Evolutionary conservation across 345 rosid genomes (phyloP).

Genomic region (Rhizophora mangle): DNA sequence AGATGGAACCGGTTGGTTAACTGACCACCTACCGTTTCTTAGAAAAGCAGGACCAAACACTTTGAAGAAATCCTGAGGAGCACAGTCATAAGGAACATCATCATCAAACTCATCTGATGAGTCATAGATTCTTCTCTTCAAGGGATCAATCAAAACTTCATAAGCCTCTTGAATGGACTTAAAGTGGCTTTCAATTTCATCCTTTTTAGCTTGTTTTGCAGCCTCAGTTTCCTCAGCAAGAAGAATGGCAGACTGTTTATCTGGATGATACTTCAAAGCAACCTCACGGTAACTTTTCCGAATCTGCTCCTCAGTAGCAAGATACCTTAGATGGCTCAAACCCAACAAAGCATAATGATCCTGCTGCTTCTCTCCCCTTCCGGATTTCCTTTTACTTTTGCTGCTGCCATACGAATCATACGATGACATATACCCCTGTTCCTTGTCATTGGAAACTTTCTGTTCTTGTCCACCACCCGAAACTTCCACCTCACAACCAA

Average conservation of each 20-base stretch:
- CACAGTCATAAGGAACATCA: slow-evolving; percentile 84
- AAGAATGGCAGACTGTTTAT: slow-evolving; percentile 84
- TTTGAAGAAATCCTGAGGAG: slow-evolving; percentile 85
- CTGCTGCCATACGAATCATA: slow-evolving; percentile 65
- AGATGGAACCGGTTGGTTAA: slow-evolving; percentile 66
- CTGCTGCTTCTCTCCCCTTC: slow-evolving; percentile 64
- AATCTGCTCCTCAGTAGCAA: slow-evolving; percentile 98
- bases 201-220: slow-evolving; percentile 89
- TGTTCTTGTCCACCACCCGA: slow-evolving; percentile 41
- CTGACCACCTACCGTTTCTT: slow-evolving; percentile 99
- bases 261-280: slow-evolving; percentile 92
- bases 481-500: slow-evolving; percentile 63
- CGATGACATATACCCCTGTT: slow-evolving; percentile 57
- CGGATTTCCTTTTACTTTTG: slow-evolving; percentile 87
- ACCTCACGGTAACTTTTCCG: slow-evolving; percentile 86
- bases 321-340: slow-evolving; percentile 85
- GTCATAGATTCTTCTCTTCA: slow-evolving; percentile 86
- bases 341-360: slow-evolving; percentile 96
- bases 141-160: slow-evolving; percentile 82
- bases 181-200: slow-evolving; percentile 82
- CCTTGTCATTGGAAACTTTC: slow-evolving; percentile 58
- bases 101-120: slow-evolving; percentile 98
- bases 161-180: slow-evolving; percentile 93
- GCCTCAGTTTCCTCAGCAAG: slow-evolving; percentile 86
- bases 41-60: slow-evolving; percentile 95